Conservation (phyloP, 305 asterid genomes). For the Solanum chacoense region DNA sequence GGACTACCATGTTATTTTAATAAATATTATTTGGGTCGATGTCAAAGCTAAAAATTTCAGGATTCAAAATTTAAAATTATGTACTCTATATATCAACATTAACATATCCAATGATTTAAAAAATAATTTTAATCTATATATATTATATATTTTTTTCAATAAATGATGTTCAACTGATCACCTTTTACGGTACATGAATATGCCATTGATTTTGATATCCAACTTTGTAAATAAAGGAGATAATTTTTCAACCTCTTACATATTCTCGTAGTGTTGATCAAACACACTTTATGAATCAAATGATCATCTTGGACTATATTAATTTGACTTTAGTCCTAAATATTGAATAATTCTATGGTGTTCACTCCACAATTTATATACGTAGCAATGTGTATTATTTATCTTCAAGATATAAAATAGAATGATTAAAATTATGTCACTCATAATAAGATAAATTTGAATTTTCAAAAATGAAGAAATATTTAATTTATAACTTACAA, state of each 20-base stretch:
- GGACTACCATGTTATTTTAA: neutral
- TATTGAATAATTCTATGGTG: neutral
- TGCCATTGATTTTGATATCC: neutral
- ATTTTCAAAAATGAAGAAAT: neutral
- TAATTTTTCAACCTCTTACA: neutral
- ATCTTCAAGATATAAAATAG: neutral
- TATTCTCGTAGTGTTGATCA: neutral
- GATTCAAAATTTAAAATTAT: too few relatives aligned
- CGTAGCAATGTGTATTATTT: neutral
- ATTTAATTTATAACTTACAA: neutral
- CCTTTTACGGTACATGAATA: too few relatives aligned
- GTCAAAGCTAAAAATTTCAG: too few relatives aligned
- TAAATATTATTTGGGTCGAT: neutral
- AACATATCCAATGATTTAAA: rapidly evolving
- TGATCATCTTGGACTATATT: neutral
- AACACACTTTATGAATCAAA: neutral
- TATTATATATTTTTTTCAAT: too few relatives aligned
- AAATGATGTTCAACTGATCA: neutral
- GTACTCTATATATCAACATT: too few relatives aligned
- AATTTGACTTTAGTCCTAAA: neutral
- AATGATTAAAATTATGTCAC: neutral
- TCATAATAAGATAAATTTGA: neutral
- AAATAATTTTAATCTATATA: too few relatives aligned
- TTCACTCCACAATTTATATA: neutral
- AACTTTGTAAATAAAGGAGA: neutral